Conservation (phyloP, 177 flowering plant genomes). For the Vitis hybrid region DNA sequence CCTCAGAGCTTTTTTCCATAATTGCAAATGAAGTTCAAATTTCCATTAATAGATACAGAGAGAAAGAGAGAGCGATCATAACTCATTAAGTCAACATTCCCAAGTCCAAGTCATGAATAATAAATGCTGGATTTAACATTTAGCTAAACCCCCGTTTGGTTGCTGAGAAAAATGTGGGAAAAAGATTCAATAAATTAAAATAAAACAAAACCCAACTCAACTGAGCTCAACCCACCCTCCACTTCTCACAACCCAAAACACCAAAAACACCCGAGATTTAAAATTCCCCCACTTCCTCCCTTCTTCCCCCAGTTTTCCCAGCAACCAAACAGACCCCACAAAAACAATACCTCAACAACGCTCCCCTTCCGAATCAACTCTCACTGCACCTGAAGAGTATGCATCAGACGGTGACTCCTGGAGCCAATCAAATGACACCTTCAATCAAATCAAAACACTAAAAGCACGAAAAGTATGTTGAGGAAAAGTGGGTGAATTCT, state of each 20-base stretch:
- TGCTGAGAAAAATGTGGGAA: not conserved
- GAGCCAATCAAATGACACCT: conserved; percentile 9
- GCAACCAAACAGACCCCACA: conserved; percentile 1
- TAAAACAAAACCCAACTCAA: not conserved
- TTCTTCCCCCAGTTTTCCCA: conserved; percentile 2
- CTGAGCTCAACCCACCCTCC: not conserved
- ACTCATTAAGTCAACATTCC: not conserved
- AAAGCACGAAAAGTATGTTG: not conserved
- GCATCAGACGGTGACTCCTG: not conserved
- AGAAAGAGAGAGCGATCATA: too few species aligned
- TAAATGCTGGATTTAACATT: conserved; percentile 3
- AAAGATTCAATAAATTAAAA: not conserved
- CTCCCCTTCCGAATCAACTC: conserved; percentile 12
- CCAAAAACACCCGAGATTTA: not conserved
- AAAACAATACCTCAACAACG: conserved; percentile 3
- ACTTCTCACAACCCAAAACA: not conserved
- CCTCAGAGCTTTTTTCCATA: too few species aligned
- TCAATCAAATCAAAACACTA: conserved; percentile 9
- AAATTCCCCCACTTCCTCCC: not conserved
- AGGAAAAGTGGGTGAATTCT: not conserved
- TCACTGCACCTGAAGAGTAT: conserved; percentile 1
- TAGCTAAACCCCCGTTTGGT: not conserved
- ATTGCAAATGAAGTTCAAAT: too few species aligned
- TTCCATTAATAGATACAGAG: too few species aligned
- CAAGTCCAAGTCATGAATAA: not conserved